phyloP scores from a whole-genome alignment of 805 yeast species.

The Kazachstania kunashirensis region DNA sequence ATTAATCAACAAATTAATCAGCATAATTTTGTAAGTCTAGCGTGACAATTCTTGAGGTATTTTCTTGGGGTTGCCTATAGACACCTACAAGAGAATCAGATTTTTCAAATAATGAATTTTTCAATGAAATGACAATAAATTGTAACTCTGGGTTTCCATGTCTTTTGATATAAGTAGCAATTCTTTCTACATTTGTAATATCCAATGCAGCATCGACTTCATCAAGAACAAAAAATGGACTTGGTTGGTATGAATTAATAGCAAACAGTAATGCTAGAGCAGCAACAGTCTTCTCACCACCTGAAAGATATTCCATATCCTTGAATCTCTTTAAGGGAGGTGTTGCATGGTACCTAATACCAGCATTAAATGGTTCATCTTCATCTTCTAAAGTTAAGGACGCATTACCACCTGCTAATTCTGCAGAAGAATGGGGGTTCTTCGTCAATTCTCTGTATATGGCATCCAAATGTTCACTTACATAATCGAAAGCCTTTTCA shows the following conservation, averaged over 20 bases:
- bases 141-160: slow-evolving; percentile 75
- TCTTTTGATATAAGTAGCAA: slow-evolving; percentile 75
- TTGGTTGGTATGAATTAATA: slow-evolving; percentile 79
- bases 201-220: slow-evolving; percentile 98
- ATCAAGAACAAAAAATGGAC: slow-evolving; percentile 92
- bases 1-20: too few relatives aligned
- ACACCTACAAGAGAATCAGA: slow-evolving; percentile 91
- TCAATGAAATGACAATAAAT: slow-evolving; percentile 86
- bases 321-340: slow-evolving; percentile 92
- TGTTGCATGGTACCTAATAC: slow-evolving; percentile 85
- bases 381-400: slow-evolving; percentile 77
- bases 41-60: slow-evolving; percentile 64
- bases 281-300: slow-evolving; percentile 95
- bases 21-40: slow-evolving; percentile 60
- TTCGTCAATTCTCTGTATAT: slow-evolving; percentile 83
- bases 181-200: slow-evolving; percentile 71
- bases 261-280: slow-evolving; percentile 90
- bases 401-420: slow-evolving; percentile 90
- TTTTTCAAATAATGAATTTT: slow-evolving; percentile 75
- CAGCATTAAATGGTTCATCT: slow-evolving; percentile 78
- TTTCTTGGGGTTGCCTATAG: slow-evolving; percentile 67
- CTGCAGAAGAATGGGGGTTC: slow-evolving; percentile 38
- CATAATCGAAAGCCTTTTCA: slow-evolving; percentile 65
- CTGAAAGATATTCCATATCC: slow-evolving; percentile 86
- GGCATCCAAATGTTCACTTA: slow-evolving; percentile 58